Evolutionary conservation across 768 basidiomycete species (phyloP).

Genomic region (Tephrocybe sp.): DNA sequence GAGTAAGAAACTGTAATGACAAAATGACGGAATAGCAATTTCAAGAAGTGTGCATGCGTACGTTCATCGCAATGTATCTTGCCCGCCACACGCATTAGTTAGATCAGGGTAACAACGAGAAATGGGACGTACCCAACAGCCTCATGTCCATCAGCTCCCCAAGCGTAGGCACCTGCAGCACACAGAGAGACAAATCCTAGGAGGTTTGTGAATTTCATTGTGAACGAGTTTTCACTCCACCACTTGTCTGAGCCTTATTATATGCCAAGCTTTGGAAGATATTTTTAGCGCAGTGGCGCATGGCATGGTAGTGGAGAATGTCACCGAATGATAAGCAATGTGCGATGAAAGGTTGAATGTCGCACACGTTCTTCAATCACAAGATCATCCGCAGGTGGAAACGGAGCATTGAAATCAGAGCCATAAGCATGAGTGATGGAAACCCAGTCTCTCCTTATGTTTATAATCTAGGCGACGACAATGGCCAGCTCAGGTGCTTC

Average conservation of each 20-base stretch:
- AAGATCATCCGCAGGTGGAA: background rate
- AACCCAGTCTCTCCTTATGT: background rate
- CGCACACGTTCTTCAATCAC: conserved; percentile 3
- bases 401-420: background rate
- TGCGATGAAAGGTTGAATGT: background rate
- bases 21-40: background rate
- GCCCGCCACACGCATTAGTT: background rate
- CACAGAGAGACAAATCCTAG: conserved; percentile 11
- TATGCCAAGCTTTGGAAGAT: background rate
- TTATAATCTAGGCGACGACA: background rate
- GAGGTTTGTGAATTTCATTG: conserved; percentile 8
- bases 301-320: background rate
- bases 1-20: conserved; percentile 41
- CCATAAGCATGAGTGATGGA: background rate
- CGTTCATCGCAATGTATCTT: conserved; percentile 42
- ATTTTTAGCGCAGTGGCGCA: background rate
- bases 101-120: background rate
- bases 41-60: conserved; percentile 7
- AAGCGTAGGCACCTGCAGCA: conserved; percentile 25
- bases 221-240: background rate
- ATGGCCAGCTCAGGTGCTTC: background rate
- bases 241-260: background rate
- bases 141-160: conserved; percentile 44
- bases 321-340: background rate
- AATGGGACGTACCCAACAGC: conserved; percentile 34